Base-by-base conservation (phyloP, 2,329 filamentous ascomycete species). In the Aspergillus sp. region DNA sequence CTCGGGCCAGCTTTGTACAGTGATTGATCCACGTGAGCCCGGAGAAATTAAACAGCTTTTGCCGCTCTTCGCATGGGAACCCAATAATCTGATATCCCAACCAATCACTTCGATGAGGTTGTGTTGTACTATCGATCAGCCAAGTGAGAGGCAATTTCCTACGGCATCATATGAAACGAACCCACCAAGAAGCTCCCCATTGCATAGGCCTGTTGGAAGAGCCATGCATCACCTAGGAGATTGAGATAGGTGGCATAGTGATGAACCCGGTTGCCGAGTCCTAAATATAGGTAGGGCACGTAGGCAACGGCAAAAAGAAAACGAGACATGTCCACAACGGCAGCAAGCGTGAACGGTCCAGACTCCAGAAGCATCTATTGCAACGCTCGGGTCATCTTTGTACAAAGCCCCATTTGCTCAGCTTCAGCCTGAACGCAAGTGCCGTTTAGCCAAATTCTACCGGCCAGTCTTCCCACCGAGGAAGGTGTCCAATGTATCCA, bases 21-120 rank as follows among this genome's bases (percentile, higher is more conserved):
- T 50, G 56, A 63, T 58, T 54, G 52, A 60, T 62, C 53, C 56
- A 62, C 50, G 53, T 55, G 55, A 58, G 61, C 48, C 65, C 60
- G 61, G 45, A 57, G 50, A 50, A 54, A 57, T 45, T 48, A 41
- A 50, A 18, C 45, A 54, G 36, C 55, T 50, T 53, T 45, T 18
- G 36, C 41, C 43, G 48, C 52, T 13, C 38, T 58, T 53, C 24
- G 30, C 34, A 42, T 45, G 26, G 30, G n/a, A 50, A 45, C 24
- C 48, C 48, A 55, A 38, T 20, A 56, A 55, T 43, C 36, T 47
- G 36, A 39, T 24, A n/a, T 12, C 9, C 3, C 8, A 17, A 30
- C 63, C 56, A 65, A 65, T 62, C 20, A 59, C 11, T 15, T 9
- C 7, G n/a, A 18, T 32, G 17, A 13, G 2, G 34, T 22, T 45